A percentile compares a stretch with the other conserved stretches of the same genome.
These are phyloP conservation scores for Vigna angularis DNA, from an alignment of 306 rosid species.

Conservation along the genomic window DNA sequence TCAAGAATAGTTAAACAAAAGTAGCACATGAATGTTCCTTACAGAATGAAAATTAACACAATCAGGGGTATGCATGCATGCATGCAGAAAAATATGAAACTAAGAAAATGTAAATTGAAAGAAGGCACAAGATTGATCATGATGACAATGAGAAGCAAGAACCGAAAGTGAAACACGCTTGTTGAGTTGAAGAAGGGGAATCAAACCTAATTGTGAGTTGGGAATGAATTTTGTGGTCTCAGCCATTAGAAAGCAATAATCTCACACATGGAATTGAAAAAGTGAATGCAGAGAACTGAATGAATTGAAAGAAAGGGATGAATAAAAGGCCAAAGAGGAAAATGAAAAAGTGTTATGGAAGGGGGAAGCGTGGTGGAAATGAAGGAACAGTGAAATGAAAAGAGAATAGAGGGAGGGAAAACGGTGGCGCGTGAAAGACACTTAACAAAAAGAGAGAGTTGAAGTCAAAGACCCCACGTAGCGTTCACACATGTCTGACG, in stretches of 20 bases:
- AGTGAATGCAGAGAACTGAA: not conserved
- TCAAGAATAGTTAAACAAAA: not conserved
- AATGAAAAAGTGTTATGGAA: not conserved
- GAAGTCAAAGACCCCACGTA: constrained; percentile 23
- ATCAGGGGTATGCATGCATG: constrained; percentile 20
- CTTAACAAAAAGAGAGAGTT: not conserved
- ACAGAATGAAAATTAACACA: not conserved
- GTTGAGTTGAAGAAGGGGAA: not conserved
- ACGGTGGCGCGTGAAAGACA: constrained; percentile 50
- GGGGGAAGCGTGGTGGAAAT: not conserved
- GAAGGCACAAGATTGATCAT: not conserved
- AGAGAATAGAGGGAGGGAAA: not conserved
- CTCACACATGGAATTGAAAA: constrained; percentile 22
- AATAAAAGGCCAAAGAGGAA: constrained; percentile 10
- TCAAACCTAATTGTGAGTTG: constrained; percentile 59
- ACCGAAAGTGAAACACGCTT: not conserved
- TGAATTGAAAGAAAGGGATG: not conserved
- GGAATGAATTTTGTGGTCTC: constrained; percentile 50
- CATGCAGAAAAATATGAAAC: constrained; percentile 16
- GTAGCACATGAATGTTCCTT: not conserved
- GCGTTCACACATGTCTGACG: constrained; percentile 47
- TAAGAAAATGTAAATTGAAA: not conserved
- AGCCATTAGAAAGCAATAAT: constrained; percentile 52
- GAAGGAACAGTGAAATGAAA: not conserved
- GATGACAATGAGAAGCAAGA: not conserved